phyloP scores from a whole-genome alignment of 768 basidiomycete genomes.

The Nidula microcarpa region DNA sequence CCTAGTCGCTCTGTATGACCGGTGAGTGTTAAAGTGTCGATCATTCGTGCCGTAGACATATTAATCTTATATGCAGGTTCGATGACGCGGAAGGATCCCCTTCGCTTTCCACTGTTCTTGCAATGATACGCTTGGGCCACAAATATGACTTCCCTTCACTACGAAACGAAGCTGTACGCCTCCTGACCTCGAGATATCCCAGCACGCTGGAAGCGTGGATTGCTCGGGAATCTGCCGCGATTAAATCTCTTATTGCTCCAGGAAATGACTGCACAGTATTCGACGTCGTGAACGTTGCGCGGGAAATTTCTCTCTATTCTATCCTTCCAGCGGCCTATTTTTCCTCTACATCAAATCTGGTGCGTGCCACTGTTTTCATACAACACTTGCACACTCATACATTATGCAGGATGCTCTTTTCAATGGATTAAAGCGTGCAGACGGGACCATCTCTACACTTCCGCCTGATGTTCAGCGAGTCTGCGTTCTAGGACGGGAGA shows the following conservation, averaged over 20 bases:
- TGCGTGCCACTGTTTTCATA: not conserved
- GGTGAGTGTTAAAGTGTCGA: not conserved
- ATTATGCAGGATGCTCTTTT: not conserved
- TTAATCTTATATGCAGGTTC: not conserved
- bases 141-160: constrained; percentile 10
- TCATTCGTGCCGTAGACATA: too few relatives aligned
- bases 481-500: constrained; percentile 6
- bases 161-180: constrained; percentile 6
- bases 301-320: not conserved
- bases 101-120: constrained; percentile 3
- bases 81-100: not conserved
- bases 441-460: constrained; percentile 1
- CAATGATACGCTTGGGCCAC: constrained; percentile 12
- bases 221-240: not conserved
- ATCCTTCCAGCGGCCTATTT: constrained; percentile 7
- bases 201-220: constrained; percentile 4
- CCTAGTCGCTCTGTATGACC: constrained; percentile 3
- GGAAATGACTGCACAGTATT: constrained; percentile 1
- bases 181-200: constrained; percentile 9
- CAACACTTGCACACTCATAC: not conserved
- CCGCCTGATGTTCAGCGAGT: constrained; percentile 2
- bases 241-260: not conserved
- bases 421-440: constrained; percentile 2
- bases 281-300: constrained; percentile 7
- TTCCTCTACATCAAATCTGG: constrained; percentile 2